phyloP scores from a whole-genome alignment of 1,139 yeast species.

The Candida mesenterica region DNA sequence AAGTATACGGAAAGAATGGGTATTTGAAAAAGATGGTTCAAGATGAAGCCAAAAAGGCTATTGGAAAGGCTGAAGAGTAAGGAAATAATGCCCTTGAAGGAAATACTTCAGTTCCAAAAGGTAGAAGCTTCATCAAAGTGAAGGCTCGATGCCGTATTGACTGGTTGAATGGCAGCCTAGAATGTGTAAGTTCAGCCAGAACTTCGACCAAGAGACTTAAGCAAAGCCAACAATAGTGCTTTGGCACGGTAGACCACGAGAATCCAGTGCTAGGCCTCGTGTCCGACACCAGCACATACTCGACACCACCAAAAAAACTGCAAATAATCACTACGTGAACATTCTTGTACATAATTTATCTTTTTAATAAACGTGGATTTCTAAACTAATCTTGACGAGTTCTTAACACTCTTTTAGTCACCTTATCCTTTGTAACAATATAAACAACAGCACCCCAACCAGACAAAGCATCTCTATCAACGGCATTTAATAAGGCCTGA shows the following conservation, averaged over 20 bases:
- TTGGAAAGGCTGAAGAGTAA: constrained; percentile 1
- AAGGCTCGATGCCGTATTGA: not conserved
- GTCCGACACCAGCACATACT: too few species aligned
- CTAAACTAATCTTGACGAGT: constrained; percentile 78
- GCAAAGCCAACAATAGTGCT: too few species aligned
- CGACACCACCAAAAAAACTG: too few species aligned
- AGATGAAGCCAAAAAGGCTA: constrained; percentile 23
- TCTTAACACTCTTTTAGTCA: constrained; percentile 79
- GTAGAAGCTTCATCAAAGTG: too few species aligned
- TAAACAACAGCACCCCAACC: constrained; percentile 99
- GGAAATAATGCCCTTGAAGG: too few species aligned
- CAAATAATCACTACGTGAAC: not conserved
- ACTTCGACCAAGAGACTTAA: too few species aligned
- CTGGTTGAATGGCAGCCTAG: not conserved
- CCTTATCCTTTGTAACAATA: constrained; percentile 88
- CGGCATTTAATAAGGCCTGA: constrained; percentile 91
- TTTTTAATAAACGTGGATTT: not conserved
- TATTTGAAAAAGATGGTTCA: constrained; percentile 67
- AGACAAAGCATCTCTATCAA: constrained; percentile 94
- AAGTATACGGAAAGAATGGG: constrained; percentile 74
- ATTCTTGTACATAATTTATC: not conserved
- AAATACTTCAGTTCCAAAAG: too few species aligned
- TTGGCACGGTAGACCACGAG: too few species aligned
- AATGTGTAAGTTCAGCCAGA: too few species aligned
- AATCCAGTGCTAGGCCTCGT: too few species aligned